Conservation (phyloP, 768 basidiomycete species). For the Kwoniella bestiolae region DNA sequence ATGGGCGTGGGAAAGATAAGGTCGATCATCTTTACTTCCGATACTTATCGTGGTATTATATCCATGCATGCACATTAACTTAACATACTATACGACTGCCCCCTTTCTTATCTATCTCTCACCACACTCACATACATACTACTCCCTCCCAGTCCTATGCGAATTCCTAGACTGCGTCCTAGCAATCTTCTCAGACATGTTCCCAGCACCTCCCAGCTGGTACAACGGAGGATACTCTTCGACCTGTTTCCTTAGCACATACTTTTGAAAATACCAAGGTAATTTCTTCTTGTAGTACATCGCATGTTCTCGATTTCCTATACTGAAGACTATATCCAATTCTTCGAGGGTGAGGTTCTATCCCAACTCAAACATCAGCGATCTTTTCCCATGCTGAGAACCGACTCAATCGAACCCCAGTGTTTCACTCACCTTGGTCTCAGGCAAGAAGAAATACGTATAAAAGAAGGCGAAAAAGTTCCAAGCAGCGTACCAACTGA, state of each 20-base stretch:
- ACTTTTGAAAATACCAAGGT: constrained; percentile 45
- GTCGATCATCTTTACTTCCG: no score
- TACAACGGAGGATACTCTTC: constrained; percentile 15
- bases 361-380: neutral
- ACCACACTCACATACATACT: no score
- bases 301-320: constrained; percentile 36
- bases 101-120: neutral
- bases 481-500: constrained; percentile 66
- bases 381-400: neutral
- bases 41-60: neutral
- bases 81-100: neutral
- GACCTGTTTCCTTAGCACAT: constrained; percentile 27
- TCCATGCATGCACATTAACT: neutral
- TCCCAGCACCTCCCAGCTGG: constrained; percentile 5
- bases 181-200: constrained; percentile 6
- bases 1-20: no score
- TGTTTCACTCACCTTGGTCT: constrained; percentile 32
- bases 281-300: constrained; percentile 39
- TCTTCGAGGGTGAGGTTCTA: constrained; percentile 46
- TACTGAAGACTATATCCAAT: constrained; percentile 48
- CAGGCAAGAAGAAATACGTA: constrained; percentile 49
- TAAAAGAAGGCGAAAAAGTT: constrained; percentile 39
- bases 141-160: neutral
- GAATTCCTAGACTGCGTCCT: neutral
- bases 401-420: no score